Percentiles rank a stretch among this genome's conserved stretches.
Evolutionary conservation across 768 basidiomycete species (phyloP).

Genomic region (Coprinopsis cinerea): DNA sequence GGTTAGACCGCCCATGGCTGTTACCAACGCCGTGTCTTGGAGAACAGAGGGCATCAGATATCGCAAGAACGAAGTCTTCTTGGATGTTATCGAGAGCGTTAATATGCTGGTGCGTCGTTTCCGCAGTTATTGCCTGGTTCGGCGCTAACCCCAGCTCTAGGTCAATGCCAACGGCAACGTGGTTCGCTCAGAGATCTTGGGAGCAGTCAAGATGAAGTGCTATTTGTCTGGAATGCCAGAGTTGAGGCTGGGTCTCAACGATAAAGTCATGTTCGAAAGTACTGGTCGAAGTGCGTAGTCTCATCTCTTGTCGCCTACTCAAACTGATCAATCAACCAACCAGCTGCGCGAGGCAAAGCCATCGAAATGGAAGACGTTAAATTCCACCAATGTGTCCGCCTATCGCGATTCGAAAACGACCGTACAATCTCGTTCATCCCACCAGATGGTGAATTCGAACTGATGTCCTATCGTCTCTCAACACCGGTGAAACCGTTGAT

Average conservation of each 20-base stretch:
- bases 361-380: constrained; percentile 99
- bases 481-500: constrained; percentile 96
- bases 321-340: neutral
- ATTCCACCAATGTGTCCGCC: constrained; percentile 98
- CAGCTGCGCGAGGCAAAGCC: constrained; percentile 90
- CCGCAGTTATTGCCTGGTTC: neutral
- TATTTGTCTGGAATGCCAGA: constrained; percentile 99
- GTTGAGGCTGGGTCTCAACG: constrained; percentile 89
- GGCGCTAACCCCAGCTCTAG: constrained; percentile 29
- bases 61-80: constrained; percentile 97
- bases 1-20: constrained; percentile 90
- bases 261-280: constrained; percentile 99
- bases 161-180: constrained; percentile 97
- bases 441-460: constrained; percentile 97
- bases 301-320: neutral
- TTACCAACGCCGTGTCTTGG: constrained; percentile 99
- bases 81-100: constrained; percentile 97
- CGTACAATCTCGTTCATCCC: constrained; percentile 99
- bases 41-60: constrained; percentile 95
- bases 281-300: constrained; percentile 80
- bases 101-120: constrained; percentile 73
- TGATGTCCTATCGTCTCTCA: constrained; percentile 96
- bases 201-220: constrained; percentile 99
- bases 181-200: constrained; percentile 93
- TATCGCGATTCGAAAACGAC: constrained; percentile 97